Conservation (phyloP, 805 yeast genomes). For the Brettanomyces custersianus region DNA sequence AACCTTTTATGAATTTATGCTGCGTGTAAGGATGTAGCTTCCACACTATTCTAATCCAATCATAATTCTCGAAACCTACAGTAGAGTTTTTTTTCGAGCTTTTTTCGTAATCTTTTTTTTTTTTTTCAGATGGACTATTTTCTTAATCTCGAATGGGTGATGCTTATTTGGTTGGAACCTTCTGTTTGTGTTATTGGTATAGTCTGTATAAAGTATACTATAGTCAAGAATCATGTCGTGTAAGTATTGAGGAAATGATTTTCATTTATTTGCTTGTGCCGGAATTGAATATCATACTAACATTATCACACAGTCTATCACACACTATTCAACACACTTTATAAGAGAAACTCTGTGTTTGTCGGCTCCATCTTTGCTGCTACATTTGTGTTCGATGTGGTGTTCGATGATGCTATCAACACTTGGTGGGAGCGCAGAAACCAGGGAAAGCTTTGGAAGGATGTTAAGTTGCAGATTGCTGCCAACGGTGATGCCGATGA, state of each 20-base stretch:
- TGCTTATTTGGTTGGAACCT: too few species aligned
- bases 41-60: too few species aligned
- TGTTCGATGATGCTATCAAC: conserved; percentile 60
- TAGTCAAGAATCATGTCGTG: conserved; percentile 2
- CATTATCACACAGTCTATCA: conserved; percentile 22
- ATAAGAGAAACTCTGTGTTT: conserved; percentile 86
- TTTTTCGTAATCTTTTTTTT: too few species aligned
- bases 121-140: too few species aligned
- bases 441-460: conserved; percentile 82
- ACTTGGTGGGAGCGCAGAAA: conserved; percentile 69
- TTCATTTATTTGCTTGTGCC: neutral
- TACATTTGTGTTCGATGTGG: conserved; percentile 80
- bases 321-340: conserved; percentile 52
- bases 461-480: conserved; percentile 47
- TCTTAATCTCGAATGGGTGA: too few species aligned
- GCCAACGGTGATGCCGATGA: conserved; percentile 55
- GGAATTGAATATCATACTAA: neutral
- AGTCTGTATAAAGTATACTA: too few species aligned
- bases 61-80: too few species aligned
- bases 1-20: too few species aligned
- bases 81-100: too few species aligned
- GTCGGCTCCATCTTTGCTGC: conserved; percentile 77
- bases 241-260: neutral
- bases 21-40: too few species aligned
- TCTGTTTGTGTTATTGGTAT: too few species aligned